Evolutionary conservation across 257 asterid species (phyloP).

Genomic region (Nicotiana noctiflora): DNA sequence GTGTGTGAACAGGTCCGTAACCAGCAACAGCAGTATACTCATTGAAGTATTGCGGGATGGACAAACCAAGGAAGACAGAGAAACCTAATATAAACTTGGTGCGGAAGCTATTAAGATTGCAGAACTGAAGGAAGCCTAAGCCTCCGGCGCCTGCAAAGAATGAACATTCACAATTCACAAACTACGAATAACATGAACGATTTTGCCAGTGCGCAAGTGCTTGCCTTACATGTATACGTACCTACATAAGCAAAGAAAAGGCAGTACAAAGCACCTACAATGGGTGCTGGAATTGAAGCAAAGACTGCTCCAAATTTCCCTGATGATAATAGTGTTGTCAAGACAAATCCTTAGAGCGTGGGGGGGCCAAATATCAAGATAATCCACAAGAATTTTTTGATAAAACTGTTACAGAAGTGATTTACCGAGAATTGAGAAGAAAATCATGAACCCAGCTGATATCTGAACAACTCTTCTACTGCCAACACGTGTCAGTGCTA

Average conservation of each 20-base stretch:
- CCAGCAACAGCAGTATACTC: slow-evolving; percentile 77
- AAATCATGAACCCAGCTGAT: slow-evolving; percentile 94
- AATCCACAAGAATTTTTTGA: neutral
- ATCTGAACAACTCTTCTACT: slow-evolving; percentile 93
- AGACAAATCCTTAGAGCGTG: neutral
- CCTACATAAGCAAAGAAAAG: slow-evolving; percentile 92
- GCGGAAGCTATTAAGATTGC: slow-evolving; percentile 93
- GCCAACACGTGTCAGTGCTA: slow-evolving; percentile 90
- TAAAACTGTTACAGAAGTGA: neutral
- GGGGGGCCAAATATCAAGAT: neutral
- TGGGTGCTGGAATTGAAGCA: slow-evolving; percentile 93
- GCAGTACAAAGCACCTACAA: slow-evolving; percentile 81
- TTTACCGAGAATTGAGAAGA: slow-evolving; percentile 86
- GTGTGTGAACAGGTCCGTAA: slow-evolving; percentile 74
- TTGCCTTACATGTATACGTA: slow-evolving; percentile 19
- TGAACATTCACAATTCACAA: neutral
- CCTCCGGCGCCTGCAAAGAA: slow-evolving; percentile 62
- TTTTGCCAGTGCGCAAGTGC: neutral
- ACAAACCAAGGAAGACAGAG: slow-evolving; percentile 74
- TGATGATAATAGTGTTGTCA: slow-evolving; percentile 18
- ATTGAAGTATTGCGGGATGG: slow-evolving; percentile 92
- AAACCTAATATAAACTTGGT: slow-evolving; percentile 78
- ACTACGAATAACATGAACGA: neutral
- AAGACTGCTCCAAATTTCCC: slow-evolving; percentile 95
- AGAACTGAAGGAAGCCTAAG: slow-evolving; percentile 79